Base-by-base conservation (phyloP, 345 rosid species). In the Microcos paniculata region DNA sequence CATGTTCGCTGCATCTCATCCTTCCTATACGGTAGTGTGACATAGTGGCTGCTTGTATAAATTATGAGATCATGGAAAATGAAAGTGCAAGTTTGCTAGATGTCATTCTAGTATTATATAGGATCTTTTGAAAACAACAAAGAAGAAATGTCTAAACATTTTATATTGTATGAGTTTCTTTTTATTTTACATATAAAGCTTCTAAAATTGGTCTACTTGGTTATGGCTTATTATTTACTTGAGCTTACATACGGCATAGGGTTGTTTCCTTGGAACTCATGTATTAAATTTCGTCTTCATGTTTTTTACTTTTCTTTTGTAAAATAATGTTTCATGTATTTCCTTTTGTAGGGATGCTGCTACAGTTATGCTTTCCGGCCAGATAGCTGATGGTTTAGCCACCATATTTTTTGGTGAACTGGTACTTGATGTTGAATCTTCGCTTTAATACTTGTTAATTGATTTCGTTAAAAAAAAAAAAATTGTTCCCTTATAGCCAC, bases 331-430 rank as follows among this genome's bases (percentile, higher is more conserved):
- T 24, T 49, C 31, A 12, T 58, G 21, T 23, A 13, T 57, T 58
- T 18, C 24, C 12, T 58, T 65, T 63, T 75, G 51, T 82, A 95
- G 98, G 80, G 91, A 86, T 83, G 94, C 99, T 81, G 99, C 99
- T 52, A 66, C 69, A 21, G 97, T 90, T 13, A 93, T 95, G 98
- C 97, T 95, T 65, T 88, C 97, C 7, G 99, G 98, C 84, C 99
- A 95, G 85, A 76, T 93, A 80, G 98, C 98, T 40, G 99, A 93
- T 88, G 99, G 89, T 15, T 82, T 95, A 84, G 91, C 93, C 28
- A 91, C 97, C 19, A 77, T 95, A 74, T 91, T 91, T 82, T 33
- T 78, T 68, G 99, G 97, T 18, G 99, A 95, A 87, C 87, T 95
- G 94, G 98, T 95, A 89, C n/a, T 18, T 40, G 21, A 62, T 42